These are phyloP conservation scores for Mrakia blollopis DNA, from an alignment of 768 basidiomycete species.

Conservation along the genomic window DNA sequence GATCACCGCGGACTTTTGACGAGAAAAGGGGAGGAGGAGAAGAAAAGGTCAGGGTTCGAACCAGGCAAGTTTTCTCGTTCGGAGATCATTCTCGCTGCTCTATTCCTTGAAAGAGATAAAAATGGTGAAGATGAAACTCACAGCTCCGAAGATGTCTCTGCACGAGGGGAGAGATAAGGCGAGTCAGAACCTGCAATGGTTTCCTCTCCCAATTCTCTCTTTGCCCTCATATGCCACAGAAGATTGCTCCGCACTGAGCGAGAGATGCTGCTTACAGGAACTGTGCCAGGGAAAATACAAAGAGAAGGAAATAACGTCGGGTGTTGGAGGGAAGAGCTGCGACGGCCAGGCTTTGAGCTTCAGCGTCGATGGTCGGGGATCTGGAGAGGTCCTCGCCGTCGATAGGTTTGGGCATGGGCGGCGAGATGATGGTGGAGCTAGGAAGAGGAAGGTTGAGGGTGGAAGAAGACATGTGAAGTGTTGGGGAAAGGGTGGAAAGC, in stretches of 20 bases:
- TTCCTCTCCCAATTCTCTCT: too few relatives aligned
- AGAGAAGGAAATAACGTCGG: neutral
- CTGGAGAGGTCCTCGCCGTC: too few relatives aligned
- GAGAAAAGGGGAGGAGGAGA: neutral
- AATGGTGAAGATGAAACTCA: neutral
- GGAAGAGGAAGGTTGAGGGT: too few relatives aligned
- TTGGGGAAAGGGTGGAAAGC: too few relatives aligned
- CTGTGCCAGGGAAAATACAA: neutral
- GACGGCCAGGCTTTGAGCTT: neutral
- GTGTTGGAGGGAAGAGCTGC: neutral
- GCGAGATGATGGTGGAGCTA: too few relatives aligned
- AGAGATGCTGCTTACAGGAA: neutral
- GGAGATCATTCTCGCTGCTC: too few relatives aligned
- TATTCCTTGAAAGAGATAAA: neutral
- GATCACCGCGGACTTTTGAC: slow-evolving; percentile 4
- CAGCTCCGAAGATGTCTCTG: neutral
- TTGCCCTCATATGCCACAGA: neutral
- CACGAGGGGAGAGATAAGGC: neutral
- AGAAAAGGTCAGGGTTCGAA: neutral
- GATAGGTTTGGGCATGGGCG: too few relatives aligned
- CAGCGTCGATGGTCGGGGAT: neutral
- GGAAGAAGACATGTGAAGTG: too few relatives aligned
- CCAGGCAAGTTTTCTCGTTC: too few relatives aligned
- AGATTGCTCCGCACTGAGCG: neutral
- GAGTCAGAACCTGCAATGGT: too few relatives aligned